Base-by-base conservation (phyloP, 2,329 filamentous ascomycete genomes). In the Neonectria coccinea region DNA sequence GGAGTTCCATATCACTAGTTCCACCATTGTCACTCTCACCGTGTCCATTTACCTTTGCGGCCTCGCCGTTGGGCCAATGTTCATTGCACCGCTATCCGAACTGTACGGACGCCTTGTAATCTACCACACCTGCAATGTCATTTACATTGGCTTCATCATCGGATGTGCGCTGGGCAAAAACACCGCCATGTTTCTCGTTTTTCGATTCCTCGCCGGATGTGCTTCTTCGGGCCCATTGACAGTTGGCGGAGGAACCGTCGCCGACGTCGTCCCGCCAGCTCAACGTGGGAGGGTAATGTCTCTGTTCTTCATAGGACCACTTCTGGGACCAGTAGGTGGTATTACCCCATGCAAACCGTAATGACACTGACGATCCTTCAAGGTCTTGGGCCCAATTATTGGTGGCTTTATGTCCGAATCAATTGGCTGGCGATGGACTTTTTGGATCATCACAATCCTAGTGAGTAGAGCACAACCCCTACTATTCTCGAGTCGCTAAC, bases 181-280 rank as follows among this genome's bases (percentile, higher is more conserved):
- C 70, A 79, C 89, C 3, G 86, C 88, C 71, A 87, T 87, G 1
- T 76, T 92, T 27, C 81, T 90, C 76, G 76, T 88, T 41, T 87
- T 86, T 10, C 82, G 88, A 8, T 90, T 91, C 75, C 86, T 89
- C 64, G 80, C 82, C 4, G 88, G 85, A 0, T 82, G 88, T 61
- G 88, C 89, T 69, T 86, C 84, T 12, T 84, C 83, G 0, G 87
- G 87, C 0, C 88, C 89, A 0, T 82, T 92, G 12, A 90, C 87
- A 9, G 89, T 89, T 70, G 89, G 87, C 0, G 88, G 88, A 10
- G 89, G 88, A 27, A 89, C 91, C 0, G 73, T 91, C 9, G 85
- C 85, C 29, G 89, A 91, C 76, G 82, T 91, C 18, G 89, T 83
- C 77, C 78, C 82, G 0, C 81, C 88, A 0, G 82, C 84, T 20